A percentile compares a stretch with the other conserved stretches of the same genome.
Evolutionary conservation across 768 basidiomycete genomes (phyloP).

Genomic region (Lepiota brunneoincarnata): DNA sequence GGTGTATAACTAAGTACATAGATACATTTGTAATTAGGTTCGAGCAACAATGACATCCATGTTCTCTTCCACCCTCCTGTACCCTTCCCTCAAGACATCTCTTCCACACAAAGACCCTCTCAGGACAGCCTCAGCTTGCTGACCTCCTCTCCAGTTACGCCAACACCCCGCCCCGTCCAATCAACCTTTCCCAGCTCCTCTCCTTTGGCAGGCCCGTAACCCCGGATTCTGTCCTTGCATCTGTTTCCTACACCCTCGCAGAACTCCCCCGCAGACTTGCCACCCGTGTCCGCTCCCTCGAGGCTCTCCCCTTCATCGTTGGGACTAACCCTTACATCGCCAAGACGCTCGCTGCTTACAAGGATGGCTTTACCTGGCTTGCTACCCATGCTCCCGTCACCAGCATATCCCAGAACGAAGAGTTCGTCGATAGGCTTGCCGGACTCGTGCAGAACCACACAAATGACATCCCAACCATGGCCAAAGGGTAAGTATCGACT

Average conservation of each 20-base stretch:
- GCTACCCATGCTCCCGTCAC: slow-evolving; percentile 65
- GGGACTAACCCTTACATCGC: slow-evolving; percentile 88
- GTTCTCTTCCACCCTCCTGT: no score
- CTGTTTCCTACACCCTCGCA: slow-evolving; percentile 69
- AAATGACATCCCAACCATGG: slow-evolving; percentile 88
- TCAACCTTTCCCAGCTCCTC: slow-evolving; percentile 71
- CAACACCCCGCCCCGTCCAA: slow-evolving; percentile 58
- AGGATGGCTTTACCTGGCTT: slow-evolving; percentile 66
- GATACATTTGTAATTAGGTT: no score
- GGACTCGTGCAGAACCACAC: slow-evolving; percentile 73
- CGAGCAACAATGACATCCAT: no score
- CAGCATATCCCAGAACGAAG: slow-evolving; percentile 65
- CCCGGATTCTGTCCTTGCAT: slow-evolving; percentile 64
- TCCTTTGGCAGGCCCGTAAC: slow-evolving; percentile 77
- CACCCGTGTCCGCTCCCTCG: slow-evolving; percentile 69
- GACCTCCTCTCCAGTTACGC: slow-evolving; percentile 63
- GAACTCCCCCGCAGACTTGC: slow-evolving; percentile 80
- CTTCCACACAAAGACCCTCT: slow-evolving; percentile 21
- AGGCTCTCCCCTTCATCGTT: slow-evolving; percentile 81
- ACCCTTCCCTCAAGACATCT: no score
- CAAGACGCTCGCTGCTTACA: slow-evolving; percentile 63
- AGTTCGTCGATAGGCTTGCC: slow-evolving; percentile 67
- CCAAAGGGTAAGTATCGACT: slow-evolving; percentile 63
- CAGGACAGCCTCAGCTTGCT: slow-evolving; percentile 50
- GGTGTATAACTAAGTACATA: slow-evolving; percentile 74